A percentile compares a stretch with the other conserved stretches of the same genome.
Conservation (phyloP, 345 rosid species). For the Aquilaria sinensis region DNA sequence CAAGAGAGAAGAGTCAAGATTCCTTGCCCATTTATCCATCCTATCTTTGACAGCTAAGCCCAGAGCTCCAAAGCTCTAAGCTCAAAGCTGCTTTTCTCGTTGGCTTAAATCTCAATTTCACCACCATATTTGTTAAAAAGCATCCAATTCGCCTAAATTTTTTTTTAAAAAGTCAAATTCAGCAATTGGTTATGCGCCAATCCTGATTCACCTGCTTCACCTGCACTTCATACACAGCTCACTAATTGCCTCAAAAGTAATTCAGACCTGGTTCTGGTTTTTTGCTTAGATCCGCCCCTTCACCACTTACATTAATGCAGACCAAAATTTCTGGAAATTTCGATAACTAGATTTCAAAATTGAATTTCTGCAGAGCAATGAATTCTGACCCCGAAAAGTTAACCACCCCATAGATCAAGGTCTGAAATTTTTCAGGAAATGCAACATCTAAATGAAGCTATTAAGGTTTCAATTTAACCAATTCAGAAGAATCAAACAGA, state of each 20-base stretch:
- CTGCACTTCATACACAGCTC: slow-evolving; percentile 10
- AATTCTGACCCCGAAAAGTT: too few relatives aligned
- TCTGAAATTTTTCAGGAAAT: not conserved
- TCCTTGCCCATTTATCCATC: slow-evolving; percentile 38
- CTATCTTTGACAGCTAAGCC: slow-evolving; percentile 24
- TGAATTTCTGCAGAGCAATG: not conserved
- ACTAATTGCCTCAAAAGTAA: slow-evolving; percentile 2
- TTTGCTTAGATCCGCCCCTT: not conserved
- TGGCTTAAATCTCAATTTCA: not conserved
- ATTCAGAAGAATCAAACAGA: not conserved
- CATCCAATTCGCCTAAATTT: too few relatives aligned
- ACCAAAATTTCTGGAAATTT: not conserved
- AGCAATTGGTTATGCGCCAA: too few relatives aligned
- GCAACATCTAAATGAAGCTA: slow-evolving; percentile 10
- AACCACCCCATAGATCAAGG: too few relatives aligned
- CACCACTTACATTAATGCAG: slow-evolving; percentile 12
- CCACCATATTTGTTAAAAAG: not conserved
- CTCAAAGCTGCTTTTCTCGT: slow-evolving; percentile 14
- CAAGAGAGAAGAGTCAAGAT: slow-evolving; percentile 30
- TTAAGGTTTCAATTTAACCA: too few relatives aligned
- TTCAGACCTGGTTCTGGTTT: slow-evolving; percentile 10
- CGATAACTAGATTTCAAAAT: not conserved
- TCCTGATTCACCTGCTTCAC: not conserved
- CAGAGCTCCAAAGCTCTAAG: slow-evolving; percentile 10
- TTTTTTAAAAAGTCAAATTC: too few relatives aligned